phyloP scores from a whole-genome alignment of 345 rosid genomes.

The Hevea brasiliensis region DNA sequence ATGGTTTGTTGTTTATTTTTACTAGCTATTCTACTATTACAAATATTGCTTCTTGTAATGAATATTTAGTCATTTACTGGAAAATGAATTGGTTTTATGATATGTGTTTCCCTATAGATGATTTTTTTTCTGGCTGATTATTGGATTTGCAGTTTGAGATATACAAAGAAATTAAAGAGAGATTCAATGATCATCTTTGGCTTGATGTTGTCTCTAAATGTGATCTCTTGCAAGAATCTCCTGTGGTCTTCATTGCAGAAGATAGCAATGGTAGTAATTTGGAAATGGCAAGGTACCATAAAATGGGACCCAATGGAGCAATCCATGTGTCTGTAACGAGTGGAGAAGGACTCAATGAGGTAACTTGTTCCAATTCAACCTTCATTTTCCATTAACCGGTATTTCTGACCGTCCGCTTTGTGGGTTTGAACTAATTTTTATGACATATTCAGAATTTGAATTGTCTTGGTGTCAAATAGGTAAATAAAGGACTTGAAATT shows the following conservation, averaged over 20 bases:
- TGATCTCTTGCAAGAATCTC: slow-evolving; percentile 66
- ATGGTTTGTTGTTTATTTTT: background rate
- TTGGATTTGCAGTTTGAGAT: slow-evolving; percentile 58
- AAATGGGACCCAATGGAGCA: slow-evolving; percentile 70
- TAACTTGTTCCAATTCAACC: slow-evolving; percentile 8
- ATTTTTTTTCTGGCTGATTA: slow-evolving; percentile 1
- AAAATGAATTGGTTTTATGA: background rate
- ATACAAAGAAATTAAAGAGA: slow-evolving; percentile 75
- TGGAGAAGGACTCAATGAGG: slow-evolving; percentile 70
- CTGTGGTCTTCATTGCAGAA: slow-evolving; percentile 56
- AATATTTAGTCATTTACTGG: background rate
- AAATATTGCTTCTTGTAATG: background rate
- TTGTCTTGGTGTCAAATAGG: background rate
- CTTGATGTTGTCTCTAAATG: slow-evolving; percentile 87
- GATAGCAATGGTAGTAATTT: slow-evolving; percentile 41
- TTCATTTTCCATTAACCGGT: background rate
- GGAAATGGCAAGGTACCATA: slow-evolving; percentile 58
- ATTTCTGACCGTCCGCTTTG: background rate
- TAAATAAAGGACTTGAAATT: background rate
- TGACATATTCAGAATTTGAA: background rate
- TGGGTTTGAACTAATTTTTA: background rate
- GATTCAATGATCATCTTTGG: slow-evolving; percentile 73
- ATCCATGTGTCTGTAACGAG: slow-evolving; percentile 67
- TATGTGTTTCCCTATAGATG: background rate
- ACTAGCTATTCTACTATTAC: background rate